Percentiles rank a stretch among this genome's conserved stretches.
Conservation (phyloP, 1,284 basidiomycete species). For the Leccinum fallax region DNA sequence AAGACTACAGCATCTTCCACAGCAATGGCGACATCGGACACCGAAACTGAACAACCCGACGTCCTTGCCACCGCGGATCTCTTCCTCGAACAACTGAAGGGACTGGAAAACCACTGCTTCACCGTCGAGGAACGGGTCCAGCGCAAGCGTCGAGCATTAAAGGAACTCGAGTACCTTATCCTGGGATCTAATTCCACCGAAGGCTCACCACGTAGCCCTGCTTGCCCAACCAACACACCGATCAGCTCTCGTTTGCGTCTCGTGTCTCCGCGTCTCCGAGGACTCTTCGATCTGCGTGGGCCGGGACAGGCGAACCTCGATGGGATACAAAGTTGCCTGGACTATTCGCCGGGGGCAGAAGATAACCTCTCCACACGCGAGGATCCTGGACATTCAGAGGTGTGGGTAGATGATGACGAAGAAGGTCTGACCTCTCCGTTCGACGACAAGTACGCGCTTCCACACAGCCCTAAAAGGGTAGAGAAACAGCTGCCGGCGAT, state of each 20-base stretch:
- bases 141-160: conserved; percentile 27
- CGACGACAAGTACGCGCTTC: conserved; percentile 28
- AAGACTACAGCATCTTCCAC: neutral
- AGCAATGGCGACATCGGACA: neutral
- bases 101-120: conserved; percentile 25
- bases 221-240: conserved; percentile 31
- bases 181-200: conserved; percentile 13
- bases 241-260: conserved; percentile 14
- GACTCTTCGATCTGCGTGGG: conserved; percentile 34
- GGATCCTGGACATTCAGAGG: conserved; percentile 14
- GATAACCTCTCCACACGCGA: conserved; percentile 7
- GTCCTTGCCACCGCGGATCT: conserved; percentile 33
- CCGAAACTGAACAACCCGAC: conserved; percentile 12
- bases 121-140: conserved; percentile 32
- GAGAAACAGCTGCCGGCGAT: conserved; percentile 24
- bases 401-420: conserved; percentile 33
- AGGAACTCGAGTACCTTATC: conserved; percentile 32
- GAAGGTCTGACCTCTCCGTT: conserved; percentile 27
- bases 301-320: conserved; percentile 28
- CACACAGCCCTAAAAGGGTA: conserved; percentile 2
- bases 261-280: conserved; percentile 32
- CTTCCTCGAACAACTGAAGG: conserved; percentile 29
- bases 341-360: conserved; percentile 28
- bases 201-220: conserved; percentile 20
- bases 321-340: conserved; percentile 26